phyloP scores from a whole-genome alignment of 1,284 basidiomycete genomes.

The Rhodotorula sp. region DNA sequence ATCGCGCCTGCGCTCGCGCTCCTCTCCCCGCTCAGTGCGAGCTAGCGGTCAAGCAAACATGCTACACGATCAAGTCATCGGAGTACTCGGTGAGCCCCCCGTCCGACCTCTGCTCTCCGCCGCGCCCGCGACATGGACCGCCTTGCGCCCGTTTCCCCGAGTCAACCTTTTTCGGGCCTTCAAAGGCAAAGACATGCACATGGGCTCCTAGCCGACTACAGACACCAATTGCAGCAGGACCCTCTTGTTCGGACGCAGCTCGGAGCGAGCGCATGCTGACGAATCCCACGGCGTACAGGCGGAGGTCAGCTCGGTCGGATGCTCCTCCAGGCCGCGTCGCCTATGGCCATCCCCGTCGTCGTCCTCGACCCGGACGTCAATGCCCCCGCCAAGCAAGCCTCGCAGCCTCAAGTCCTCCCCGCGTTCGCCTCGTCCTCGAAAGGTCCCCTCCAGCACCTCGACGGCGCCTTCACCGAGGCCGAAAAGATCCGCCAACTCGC shows the following conservation, averaged over 20 bases:
- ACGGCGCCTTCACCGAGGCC: constrained; percentile 84
- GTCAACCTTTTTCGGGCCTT: not conserved
- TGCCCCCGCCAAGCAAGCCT: constrained; percentile 87
- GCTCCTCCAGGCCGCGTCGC: constrained; percentile 86
- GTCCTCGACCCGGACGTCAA: constrained; percentile 79
- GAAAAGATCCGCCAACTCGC: constrained; percentile 79
- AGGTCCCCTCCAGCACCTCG: constrained; percentile 61
- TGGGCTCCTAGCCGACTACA: no score
- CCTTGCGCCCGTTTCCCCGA: no score
- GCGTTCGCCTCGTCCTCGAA: constrained; percentile 72
- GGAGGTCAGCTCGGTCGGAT: constrained; percentile 98
- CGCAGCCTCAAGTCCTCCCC: constrained; percentile 31
- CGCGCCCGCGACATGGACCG: not conserved
- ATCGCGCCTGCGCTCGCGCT: no score
- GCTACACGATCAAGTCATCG: constrained; percentile 38
- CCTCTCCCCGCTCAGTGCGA: no score
- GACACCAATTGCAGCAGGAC: not conserved
- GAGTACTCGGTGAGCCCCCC: constrained; percentile 29
- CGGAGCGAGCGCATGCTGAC: not conserved
- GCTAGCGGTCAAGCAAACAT: constrained; percentile 1
- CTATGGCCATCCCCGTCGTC: constrained; percentile 81
- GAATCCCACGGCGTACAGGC: constrained; percentile 52
- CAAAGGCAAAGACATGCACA: not conserved
- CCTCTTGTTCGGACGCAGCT: not conserved
- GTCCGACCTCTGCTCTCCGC: no score